Conservation (phyloP, 768 basidiomycete genomes). For the Boletus fagicola region DNA sequence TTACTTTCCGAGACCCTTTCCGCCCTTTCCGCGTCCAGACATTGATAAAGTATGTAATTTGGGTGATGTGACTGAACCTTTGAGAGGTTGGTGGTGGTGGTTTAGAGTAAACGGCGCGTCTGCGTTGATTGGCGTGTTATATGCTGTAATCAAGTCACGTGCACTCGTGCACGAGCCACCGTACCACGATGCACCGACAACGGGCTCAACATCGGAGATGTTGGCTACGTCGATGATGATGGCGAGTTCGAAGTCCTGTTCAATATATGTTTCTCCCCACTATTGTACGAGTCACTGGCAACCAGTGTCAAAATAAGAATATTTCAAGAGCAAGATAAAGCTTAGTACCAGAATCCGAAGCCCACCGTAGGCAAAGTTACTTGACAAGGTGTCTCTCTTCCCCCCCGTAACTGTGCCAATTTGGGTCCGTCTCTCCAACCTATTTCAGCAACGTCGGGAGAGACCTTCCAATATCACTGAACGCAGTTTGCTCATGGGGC, state of each 20-base stretch:
- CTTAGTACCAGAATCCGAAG: background rate
- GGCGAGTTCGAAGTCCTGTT: too few relatives aligned
- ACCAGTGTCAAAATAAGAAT: too few relatives aligned
- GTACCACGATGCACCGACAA: too few relatives aligned
- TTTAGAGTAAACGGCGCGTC: constrained; percentile 26
- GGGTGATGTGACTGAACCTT: constrained; percentile 6
- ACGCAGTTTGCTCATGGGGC: background rate
- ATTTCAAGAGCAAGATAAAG: background rate
- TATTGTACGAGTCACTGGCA: too few relatives aligned
- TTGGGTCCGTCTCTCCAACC: background rate
- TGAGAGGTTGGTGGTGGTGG: constrained; percentile 25
- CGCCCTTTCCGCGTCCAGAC: constrained; percentile 51
- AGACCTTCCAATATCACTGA: background rate
- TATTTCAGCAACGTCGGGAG: background rate
- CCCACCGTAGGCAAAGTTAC: background rate
- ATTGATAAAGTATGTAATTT: constrained; percentile 25
- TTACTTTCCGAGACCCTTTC: constrained; percentile 49
- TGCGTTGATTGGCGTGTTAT: constrained; percentile 34
- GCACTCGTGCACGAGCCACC: constrained; percentile 12
- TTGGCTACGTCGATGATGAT: too few relatives aligned
- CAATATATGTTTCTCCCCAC: too few relatives aligned
- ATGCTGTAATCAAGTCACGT: constrained; percentile 28
- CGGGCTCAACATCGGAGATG: too few relatives aligned
- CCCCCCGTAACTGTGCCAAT: background rate
- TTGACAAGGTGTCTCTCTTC: background rate